Percentiles rank a stretch among this genome's conserved stretches.
phyloP scores from a whole-genome alignment of 768 basidiomycete species.

The Lentinula raphanica region DNA sequence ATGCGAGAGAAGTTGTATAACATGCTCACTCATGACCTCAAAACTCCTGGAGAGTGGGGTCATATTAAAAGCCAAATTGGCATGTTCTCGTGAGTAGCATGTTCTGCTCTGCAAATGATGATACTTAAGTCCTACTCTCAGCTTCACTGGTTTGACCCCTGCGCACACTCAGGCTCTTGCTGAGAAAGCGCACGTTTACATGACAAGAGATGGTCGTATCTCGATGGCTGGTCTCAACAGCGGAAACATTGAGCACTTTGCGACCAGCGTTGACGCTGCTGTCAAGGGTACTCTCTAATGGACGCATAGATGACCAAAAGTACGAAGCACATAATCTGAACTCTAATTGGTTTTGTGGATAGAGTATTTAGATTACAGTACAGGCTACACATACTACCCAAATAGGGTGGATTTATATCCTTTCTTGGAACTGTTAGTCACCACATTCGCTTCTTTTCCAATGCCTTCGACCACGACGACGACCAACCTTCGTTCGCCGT shows the following conservation, averaged over 20 bases:
- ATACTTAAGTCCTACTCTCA: constrained; percentile 23
- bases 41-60: constrained; percentile 92
- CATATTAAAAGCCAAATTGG: constrained; percentile 96
- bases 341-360: background rate
- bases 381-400: background rate
- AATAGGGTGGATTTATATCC: background rate
- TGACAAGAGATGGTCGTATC: constrained; percentile 91
- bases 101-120: background rate
- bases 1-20: constrained; percentile 86
- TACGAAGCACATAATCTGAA: constrained; percentile 1
- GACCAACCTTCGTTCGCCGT: constrained; percentile 22
- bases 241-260: constrained; percentile 85
- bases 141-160: constrained; percentile 82
- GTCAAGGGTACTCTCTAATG: constrained; percentile 66
- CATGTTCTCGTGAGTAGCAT: constrained; percentile 89
- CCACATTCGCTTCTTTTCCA: background rate
- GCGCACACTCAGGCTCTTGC: constrained; percentile 79
- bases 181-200: constrained; percentile 86
- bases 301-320: background rate
- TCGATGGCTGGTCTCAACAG: constrained; percentile 90
- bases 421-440: background rate
- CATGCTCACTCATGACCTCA: constrained; percentile 66
- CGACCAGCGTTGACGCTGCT: constrained; percentile 77
- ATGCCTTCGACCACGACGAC: constrained; percentile 13
- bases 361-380: background rate